A percentile compares a stretch with the other conserved stretches of the same genome.
phyloP scores from a whole-genome alignment of 257 asterid genomes.

The Perilla frutescens region DNA sequence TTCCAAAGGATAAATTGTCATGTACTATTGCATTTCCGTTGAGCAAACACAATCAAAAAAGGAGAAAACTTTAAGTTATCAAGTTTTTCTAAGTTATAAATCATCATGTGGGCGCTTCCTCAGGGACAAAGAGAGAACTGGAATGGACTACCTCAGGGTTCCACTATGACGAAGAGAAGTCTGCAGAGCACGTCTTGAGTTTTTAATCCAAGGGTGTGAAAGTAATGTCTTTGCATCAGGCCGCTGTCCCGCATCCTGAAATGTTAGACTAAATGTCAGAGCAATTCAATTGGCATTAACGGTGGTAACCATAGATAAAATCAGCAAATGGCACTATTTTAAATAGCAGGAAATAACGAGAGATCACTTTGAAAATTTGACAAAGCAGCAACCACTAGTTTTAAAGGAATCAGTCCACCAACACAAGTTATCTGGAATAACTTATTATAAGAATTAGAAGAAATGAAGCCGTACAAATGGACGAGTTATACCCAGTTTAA shows the following conservation, averaged over 20 bases:
- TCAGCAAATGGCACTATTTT: constrained; percentile 13
- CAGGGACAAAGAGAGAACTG: constrained; percentile 10
- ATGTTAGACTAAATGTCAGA: constrained; percentile 38
- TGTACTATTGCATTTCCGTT: neutral
- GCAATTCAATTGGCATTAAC: constrained; percentile 27
- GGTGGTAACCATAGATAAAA: neutral
- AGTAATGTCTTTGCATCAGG: constrained; percentile 97
- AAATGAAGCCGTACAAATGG: neutral
- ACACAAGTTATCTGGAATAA: neutral
- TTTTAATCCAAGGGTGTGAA: constrained; percentile 98
- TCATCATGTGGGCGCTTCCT: constrained; percentile 13
- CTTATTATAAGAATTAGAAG: neutral
- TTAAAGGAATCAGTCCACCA: constrained; percentile 17
- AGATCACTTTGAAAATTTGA: neutral
- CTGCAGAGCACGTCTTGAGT: constrained; percentile 93
- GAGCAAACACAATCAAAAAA: constrained; percentile 10
- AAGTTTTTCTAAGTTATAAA: neutral
- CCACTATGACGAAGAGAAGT: constrained; percentile 89
- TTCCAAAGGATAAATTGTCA: neutral
- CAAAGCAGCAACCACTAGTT: constrained; percentile 18
- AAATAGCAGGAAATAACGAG: constrained; percentile 4
- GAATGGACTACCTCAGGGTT: constrained; percentile 59
- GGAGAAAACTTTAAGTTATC: neutral
- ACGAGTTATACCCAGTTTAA: neutral
- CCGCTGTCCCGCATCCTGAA: constrained; percentile 99